A percentile compares a stretch with the other conserved stretches of the same genome.
These are phyloP conservation scores for Pouteria campechiana DNA, from an alignment of 179 eudicot species.

Conservation along the genomic window DNA sequence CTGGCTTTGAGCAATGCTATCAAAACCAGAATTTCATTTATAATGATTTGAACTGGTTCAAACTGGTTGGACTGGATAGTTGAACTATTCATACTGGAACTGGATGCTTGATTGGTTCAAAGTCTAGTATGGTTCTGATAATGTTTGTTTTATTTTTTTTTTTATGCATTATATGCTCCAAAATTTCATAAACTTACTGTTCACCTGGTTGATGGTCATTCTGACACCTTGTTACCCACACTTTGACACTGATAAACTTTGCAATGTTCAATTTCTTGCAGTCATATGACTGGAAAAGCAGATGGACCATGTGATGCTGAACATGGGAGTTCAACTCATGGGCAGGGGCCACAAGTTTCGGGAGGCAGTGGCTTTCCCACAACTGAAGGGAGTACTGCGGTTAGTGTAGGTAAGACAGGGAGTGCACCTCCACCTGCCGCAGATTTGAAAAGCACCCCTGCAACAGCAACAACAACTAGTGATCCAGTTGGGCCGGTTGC, in stretches of 20 bases:
- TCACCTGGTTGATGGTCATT: neutral
- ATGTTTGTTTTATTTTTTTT: too few species aligned
- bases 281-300: conserved; percentile 1
- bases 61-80: too few species aligned
- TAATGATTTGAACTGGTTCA: too few species aligned
- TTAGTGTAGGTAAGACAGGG: neutral
- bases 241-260: neutral
- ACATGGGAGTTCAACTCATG: conserved; percentile 1
- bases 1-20: too few species aligned
- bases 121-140: too few species aligned
- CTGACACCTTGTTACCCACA: neutral
- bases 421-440: neutral
- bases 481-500: neutral
- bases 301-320: conserved; percentile 2
- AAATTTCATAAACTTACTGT: too few species aligned
- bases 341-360: conserved; percentile 1
- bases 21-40: too few species aligned
- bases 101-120: too few species aligned
- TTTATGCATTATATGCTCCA: too few species aligned
- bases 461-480: conserved; percentile 2
- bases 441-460: neutral
- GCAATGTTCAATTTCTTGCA: neutral
- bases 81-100: too few species aligned
- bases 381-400: neutral
- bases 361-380: conserved; percentile 2